Evolutionary conservation across 768 basidiomycete genomes (phyloP).

Genomic region (Pulveroboletus sp.): DNA sequence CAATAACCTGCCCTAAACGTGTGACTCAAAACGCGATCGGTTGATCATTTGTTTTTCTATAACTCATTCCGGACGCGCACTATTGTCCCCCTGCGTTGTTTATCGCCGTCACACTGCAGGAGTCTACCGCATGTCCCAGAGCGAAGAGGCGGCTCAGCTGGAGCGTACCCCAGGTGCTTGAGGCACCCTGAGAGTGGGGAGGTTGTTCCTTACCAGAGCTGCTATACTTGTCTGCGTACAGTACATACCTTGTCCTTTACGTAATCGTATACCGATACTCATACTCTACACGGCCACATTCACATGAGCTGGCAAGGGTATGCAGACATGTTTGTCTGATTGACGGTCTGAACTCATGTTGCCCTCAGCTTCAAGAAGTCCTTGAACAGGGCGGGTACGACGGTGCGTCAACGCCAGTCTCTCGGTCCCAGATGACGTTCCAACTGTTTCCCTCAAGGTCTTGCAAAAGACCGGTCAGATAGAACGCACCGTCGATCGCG

Average conservation of each 20-base stretch:
- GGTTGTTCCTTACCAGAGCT: constrained; percentile 34
- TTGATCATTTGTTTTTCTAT: neutral
- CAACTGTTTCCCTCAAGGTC: constrained; percentile 44
- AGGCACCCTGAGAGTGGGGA: constrained; percentile 14
- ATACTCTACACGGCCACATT: too few species aligned
- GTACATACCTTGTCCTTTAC: neutral
- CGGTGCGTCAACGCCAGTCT: constrained; percentile 44
- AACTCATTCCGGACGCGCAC: constrained; percentile 36
- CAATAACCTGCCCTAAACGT: constrained; percentile 16
- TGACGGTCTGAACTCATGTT: neutral
- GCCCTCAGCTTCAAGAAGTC: constrained; percentile 83
- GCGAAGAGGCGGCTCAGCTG: constrained; percentile 24
- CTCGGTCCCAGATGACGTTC: constrained; percentile 3
- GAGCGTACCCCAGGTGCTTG: constrained; percentile 21
- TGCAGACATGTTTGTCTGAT: neutral
- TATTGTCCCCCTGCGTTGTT: constrained; percentile 34
- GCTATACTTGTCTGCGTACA: constrained; percentile 24
- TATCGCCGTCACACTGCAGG: constrained; percentile 21
- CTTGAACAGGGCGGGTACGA: constrained; percentile 87
- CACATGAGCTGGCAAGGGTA: constrained; percentile 59
- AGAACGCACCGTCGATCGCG: constrained; percentile 90
- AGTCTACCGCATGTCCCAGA: constrained; percentile 37
- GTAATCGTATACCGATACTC: too few species aligned
- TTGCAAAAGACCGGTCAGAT: constrained; percentile 99
- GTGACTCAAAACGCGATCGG: too few species aligned